Evolutionary conservation across 495 filamentous ascomycete species (phyloP), one percentile per base, ranked within the genome.

Genomic region (Daldinia grandis): DNA sequence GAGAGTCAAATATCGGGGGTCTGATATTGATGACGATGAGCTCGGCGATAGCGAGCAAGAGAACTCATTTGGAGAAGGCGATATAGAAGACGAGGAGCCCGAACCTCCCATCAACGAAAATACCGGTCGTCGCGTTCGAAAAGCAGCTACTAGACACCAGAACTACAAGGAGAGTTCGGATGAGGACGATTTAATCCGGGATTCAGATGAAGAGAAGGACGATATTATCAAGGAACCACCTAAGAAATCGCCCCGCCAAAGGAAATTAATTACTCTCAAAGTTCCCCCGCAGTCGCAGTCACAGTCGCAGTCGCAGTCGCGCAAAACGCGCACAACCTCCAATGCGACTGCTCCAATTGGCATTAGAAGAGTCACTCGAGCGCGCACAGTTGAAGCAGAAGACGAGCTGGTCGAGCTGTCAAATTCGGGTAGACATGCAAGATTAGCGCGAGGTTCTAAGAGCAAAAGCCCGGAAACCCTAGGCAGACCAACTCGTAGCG

Each of bases 391-490:
- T 40, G 83, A 73, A 7, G 55, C 66, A 38, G 73, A 66, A 5
- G 75, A 73, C 5, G 76, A 78, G 7, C 62, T 83, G 14, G 27
- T 84, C 1, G 81, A 85, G 58, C 81, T 97, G 33, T 89, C 92
- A 0, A 90, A 89, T 72, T 96, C 93, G 2, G 93, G 93, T 12
- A 87, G 84, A 72, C 92, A 96, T 76, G 87, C 89, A 14, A 81
- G 89, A 30, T 81, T 85, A 30, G 87, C 86, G 14, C 63, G 78
- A 47, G 72, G 62, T 28, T 80, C 81, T 7, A 75, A 75, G 42
- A 93, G 91, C 12, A 83, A 77, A 40, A 93, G 87, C 66, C 93
- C 93, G 1, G 91, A 94, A 69, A 72, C 82, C 31, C 76, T 83
- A 54, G 61, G 76, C 24, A 51, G 89, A 62, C 80, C 84, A 2